phyloP scores from a whole-genome alignment of 768 basidiomycete genomes.

The Cystobasidium onofrii region DNA sequence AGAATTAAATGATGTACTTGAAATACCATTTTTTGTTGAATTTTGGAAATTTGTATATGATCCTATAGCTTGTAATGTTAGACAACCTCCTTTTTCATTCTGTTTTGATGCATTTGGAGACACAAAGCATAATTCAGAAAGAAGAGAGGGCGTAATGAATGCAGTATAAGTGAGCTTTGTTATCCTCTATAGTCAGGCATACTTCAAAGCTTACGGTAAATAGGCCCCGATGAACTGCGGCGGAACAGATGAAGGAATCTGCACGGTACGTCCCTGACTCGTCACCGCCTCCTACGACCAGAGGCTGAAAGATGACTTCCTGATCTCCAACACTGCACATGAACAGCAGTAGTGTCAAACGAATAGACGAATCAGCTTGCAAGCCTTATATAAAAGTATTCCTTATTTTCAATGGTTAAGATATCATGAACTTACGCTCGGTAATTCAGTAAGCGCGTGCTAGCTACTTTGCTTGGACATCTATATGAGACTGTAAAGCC shows the following conservation, averaged over 20 bases:
- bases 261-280: conserved; percentile 63
- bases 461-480: conserved; percentile 25
- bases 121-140: too few relatives aligned
- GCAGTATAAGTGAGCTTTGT: neutral
- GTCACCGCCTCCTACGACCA: conserved; percentile 82
- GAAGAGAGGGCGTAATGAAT: conserved; percentile 1
- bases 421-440: conserved; percentile 8
- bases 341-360: conserved; percentile 57
- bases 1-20: conserved; percentile 65
- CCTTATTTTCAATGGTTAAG: neutral
- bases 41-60: conserved; percentile 65
- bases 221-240: conserved; percentile 69
- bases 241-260: conserved; percentile 75
- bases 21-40: conserved; percentile 55
- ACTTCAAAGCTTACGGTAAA: conserved; percentile 20
- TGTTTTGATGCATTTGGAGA: conserved; percentile 57
- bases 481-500: conserved; percentile 23
- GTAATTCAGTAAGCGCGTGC: conserved; percentile 15
- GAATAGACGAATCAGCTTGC: neutral
- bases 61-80: conserved; percentile 59
- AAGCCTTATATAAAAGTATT: neutral
- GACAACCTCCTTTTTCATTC: conserved; percentile 67
- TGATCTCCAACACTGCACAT: conserved; percentile 63
- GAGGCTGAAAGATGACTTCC: conserved; percentile 60
- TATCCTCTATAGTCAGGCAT: neutral